phyloP scores from a whole-genome alignment of 495 filamentous ascomycete genomes.

The Rusavskia elegans region DNA sequence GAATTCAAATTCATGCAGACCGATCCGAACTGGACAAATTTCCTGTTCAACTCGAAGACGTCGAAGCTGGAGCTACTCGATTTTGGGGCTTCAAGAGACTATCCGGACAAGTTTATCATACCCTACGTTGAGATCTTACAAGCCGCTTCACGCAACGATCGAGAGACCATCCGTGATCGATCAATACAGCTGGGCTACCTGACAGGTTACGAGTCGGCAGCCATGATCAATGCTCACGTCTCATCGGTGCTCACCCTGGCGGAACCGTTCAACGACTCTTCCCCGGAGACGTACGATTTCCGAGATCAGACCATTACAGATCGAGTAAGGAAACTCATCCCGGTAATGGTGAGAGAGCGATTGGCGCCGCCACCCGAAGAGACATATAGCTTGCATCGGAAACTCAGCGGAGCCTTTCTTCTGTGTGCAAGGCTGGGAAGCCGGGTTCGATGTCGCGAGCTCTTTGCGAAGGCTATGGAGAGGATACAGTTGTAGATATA shows the following conservation, averaged over 20 bases:
- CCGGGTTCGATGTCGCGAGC: conserved; percentile 58
- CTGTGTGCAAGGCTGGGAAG: conserved; percentile 79
- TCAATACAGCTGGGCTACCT: conserved; percentile 81
- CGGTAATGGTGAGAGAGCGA: conserved; percentile 79
- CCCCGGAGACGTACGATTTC: conserved; percentile 84
- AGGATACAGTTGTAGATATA: background rate
- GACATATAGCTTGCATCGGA: conserved; percentile 91
- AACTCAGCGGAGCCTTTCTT: conserved; percentile 89
- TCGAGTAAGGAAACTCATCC: conserved; percentile 69
- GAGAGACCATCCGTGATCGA: conserved; percentile 40
- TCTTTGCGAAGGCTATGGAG: conserved; percentile 54
- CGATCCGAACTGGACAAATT: conserved; percentile 99
- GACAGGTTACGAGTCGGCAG: conserved; percentile 66
- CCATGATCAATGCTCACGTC: conserved; percentile 80
- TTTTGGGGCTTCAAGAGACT: conserved; percentile 86
- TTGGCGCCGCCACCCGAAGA: conserved; percentile 89
- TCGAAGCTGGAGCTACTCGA: conserved; percentile 80
- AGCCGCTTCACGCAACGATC: conserved; percentile 59
- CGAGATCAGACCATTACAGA: conserved; percentile 89
- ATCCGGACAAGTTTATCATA: conserved; percentile 58
- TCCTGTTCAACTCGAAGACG: conserved; percentile 65
- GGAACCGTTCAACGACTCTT: conserved; percentile 65
- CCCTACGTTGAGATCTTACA: conserved; percentile 63
- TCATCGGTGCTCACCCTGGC: conserved; percentile 72
- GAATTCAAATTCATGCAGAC: conserved; percentile 98